Percentiles rank a stretch among this genome's conserved stretches.
Conservation (phyloP, 2,329 filamentous ascomycete genomes). For the Hymenoscyphus fraxineus region DNA sequence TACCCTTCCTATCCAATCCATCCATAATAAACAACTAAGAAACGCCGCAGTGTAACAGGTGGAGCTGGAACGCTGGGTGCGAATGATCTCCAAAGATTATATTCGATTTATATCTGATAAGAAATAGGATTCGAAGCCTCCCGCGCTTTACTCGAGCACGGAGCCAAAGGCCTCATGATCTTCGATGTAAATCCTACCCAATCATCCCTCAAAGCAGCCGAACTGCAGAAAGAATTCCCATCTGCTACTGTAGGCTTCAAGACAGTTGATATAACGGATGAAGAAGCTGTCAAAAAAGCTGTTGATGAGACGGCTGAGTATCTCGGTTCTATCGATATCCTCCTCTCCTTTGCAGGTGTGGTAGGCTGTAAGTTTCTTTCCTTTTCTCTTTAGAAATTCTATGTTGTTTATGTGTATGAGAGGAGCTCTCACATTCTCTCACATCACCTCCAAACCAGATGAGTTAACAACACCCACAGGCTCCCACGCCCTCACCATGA, state of each 20-base stretch:
- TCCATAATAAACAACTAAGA: background rate
- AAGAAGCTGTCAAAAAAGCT: slow-evolving; percentile 42
- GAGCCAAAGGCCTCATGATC: slow-evolving; percentile 54
- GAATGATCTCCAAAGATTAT: background rate
- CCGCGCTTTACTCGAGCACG: slow-evolving; percentile 65
- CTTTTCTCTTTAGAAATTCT: no score
- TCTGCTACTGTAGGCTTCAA: slow-evolving; percentile 45
- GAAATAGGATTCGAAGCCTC: slow-evolving; percentile 46
- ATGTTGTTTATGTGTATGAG: no score
- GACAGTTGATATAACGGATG: slow-evolving; percentile 58
- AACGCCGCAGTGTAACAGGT: slow-evolving; percentile 49
- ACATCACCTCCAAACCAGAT: no score
- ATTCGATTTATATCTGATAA: background rate
- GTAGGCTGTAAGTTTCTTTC: slow-evolving; percentile 46
- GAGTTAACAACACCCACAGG: no score
- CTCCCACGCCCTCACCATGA: slow-evolving; percentile 57
- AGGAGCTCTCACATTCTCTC: no score
- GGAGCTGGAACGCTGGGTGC: slow-evolving; percentile 58
- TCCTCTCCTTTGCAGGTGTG: slow-evolving; percentile 63
- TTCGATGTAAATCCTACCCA: slow-evolving; percentile 51
- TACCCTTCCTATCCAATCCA: background rate
- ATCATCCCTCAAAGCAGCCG: slow-evolving; percentile 41
- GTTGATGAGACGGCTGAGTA: slow-evolving; percentile 39
- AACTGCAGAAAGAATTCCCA: slow-evolving; percentile 53
- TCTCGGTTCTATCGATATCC: slow-evolving; percentile 47